Percentiles rank a stretch among this genome's conserved stretches.
Conservation (phyloP, 805 yeast species). For the Cyberlindnera amylophila region DNA sequence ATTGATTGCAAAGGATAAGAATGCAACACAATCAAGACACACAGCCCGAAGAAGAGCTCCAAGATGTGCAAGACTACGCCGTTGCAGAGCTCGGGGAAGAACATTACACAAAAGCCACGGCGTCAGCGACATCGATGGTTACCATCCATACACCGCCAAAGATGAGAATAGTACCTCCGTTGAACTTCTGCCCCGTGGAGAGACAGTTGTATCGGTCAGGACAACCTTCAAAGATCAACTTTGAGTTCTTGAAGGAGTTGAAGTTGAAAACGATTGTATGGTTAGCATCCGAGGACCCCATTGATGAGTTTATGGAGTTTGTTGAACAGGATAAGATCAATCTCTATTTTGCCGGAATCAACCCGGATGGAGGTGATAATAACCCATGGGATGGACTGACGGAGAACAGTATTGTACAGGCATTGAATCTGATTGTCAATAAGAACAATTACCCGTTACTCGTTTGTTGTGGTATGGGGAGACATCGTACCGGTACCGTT, state of each 20-base stretch:
- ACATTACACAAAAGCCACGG: conserved; percentile 13
- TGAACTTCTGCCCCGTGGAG: conserved; percentile 95
- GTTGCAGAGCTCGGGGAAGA: conserved; percentile 11
- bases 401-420: conserved; percentile 74
- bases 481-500: conserved; percentile 96
- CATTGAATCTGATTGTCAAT: conserved; percentile 71
- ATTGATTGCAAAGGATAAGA: too few relatives aligned
- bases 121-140: conserved; percentile 6
- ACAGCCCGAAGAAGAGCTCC: conserved; percentile 7
- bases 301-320: conserved; percentile 79
- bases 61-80: conserved; percentile 11
- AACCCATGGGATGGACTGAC: conserved; percentile 97
- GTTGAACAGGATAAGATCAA: conserved; percentile 68
- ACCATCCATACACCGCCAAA: conserved; percentile 36
- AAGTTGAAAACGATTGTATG: conserved; percentile 79
- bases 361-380: conserved; percentile 69
- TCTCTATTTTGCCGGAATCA: conserved; percentile 78
- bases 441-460: conserved; percentile 76
- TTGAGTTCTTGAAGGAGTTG: conserved; percentile 74
- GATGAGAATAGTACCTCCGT: conserved; percentile 80
- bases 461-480: conserved; percentile 97
- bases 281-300: conserved; percentile 96
- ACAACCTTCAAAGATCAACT: conserved; percentile 91
- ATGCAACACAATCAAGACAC: conserved; percentile 6
- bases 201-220: conserved; percentile 83